Base-by-base conservation (phyloP, 2,329 filamentous ascomycete genomes). In the Arthrobotrys megalospora region DNA sequence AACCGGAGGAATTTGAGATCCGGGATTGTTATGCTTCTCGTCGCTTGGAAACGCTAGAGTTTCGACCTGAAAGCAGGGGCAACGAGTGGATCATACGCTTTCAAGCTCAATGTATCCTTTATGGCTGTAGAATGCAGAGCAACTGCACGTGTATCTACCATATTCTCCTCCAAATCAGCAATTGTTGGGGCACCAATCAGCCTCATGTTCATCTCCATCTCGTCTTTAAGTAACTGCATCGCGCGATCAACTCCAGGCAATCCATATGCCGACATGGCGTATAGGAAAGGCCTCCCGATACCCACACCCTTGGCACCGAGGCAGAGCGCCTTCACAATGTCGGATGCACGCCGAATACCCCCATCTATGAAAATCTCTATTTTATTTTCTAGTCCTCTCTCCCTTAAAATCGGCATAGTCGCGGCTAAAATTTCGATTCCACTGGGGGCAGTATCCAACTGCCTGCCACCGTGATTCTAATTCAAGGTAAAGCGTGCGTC, bases 191-290 rank as follows among this genome's bases (percentile, higher is more conserved):
- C 92, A 8, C 96, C 96, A 81, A 99, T 93, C 80, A 99, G 86
- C 6, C 96, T 90, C 96, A 99, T 98, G 83, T 95, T 96, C 95
- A 98, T 98, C 86, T 96, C 94, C 89, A 99, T 93, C 88, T 99
- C 96, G 83, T 98, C 96, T 86, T 93, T 94, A 81, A 97, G 88
- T 75, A 97, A 86, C 85, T 94, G 92, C 92, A 98, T 97, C 36
- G 96, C 96, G 38, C 93, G 89, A 83, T 96, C 93, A 19, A 98
- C 95, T 80, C 96, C 96, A 1, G 91, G 88, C 76, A 93, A 86
- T 0, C 96, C 96, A 82, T 98, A 98, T 8, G 93, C 90, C 80
- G 91, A 92, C 95, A 99, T 98, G 82, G 96, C 95, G 83, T 94
- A 99, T 77, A 99, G 85, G 87, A 99, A 98, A 24, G 96, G 96